Base-by-base conservation (phyloP, 2,329 filamentous ascomycete genomes). In the Ascochyta rabiei region DNA sequence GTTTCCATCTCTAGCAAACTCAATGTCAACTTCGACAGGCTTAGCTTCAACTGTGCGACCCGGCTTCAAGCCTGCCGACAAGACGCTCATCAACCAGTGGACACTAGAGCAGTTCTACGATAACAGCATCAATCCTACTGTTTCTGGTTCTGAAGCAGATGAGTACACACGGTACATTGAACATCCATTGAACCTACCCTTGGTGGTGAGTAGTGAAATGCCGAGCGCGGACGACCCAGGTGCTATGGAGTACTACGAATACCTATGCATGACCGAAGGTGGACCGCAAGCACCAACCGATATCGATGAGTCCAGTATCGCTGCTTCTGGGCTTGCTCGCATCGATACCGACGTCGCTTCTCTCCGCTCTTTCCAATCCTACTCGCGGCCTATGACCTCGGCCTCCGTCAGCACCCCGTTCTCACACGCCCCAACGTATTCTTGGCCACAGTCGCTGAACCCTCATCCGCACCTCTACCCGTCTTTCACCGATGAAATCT, bases 151-250 rank as follows among this genome's bases (percentile, higher is more conserved):
- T 34, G 93, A 98, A 77, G 86, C 87, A 21, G 87, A 89, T 41
- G 95, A 98, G 72, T 99, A 99, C 72, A 84, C 87, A 54, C 86
- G 89, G 21, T 99, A 98, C 75, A 87, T 99, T 62, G 86, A 72
- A 12, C 95, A 99, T 69, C 93, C 95, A 1, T 87, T 96, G 51
- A 93, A 89, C 48, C 85, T 99, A 0, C 92, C 93, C 0, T 82
- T 99, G 2, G 91, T 95, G 0, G 82, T 90, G 1, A 89, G 87
- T 4, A 86, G 82, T 34, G 86, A 90, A 55, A 82, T 84, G 3
- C 85, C 86, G 0, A 66, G 65, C n/a, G 60, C 60, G 4, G 80
- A 82, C 8, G 73, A 77, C 41, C 78, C 80, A 12, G 75, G 79
- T 12, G 83, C 81, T 35, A 70, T 80, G 18, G 91, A 96, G 62